Evolutionary conservation across 495 filamentous ascomycete genomes (phyloP), one percentile per base, ranked within the genome.

Genomic region (Viridothelium virens): DNA sequence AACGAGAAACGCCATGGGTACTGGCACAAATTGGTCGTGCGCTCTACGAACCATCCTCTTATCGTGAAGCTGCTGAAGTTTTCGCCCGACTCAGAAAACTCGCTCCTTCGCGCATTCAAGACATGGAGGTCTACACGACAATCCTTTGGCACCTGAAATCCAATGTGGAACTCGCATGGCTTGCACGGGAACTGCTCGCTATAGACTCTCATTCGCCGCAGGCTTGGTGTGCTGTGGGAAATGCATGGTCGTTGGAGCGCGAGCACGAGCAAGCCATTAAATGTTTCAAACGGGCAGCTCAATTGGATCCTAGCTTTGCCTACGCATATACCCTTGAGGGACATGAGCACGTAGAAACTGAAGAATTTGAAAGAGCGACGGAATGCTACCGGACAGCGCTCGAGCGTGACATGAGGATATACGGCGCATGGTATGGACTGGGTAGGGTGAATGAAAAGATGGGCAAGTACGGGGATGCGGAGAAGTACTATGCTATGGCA

Each of bases 71-170:
- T 4, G 92, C 96, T 70, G 91, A 89, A 70, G 86, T 85, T 70
- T 98, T 95, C 75, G 77, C 85, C 47, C 84, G 87, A 53, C 82
- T 97, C 39, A 88, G 88, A 66, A 80, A 84, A 46, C 78, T 92
- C 59, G 86, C 89, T 34, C 92, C 91, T 6, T 87, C 89, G 3
- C 85, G 89, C 25, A 80, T 92, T 59, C 88, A 92, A 69, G 92
- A 96, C 71, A 96, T 97, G 92, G 94, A 98, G 72, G 87, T 96
- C 31, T 98, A 94, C 75, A 97, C 93, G 2, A 97, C 95, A 12
- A 86, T 93, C n/a, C 85, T 98, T 7, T 98, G 94, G 94, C 91
- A 96, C 74, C 79, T 96, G 67, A 94, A 96, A 74, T 89, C 87
- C 70, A 94, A 97, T 68, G 87, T 90, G 6, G 91, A 96, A 37